Base-by-base conservation (phyloP, 164 flowering plant genomes). In the Tinospora cordifolia region DNA sequence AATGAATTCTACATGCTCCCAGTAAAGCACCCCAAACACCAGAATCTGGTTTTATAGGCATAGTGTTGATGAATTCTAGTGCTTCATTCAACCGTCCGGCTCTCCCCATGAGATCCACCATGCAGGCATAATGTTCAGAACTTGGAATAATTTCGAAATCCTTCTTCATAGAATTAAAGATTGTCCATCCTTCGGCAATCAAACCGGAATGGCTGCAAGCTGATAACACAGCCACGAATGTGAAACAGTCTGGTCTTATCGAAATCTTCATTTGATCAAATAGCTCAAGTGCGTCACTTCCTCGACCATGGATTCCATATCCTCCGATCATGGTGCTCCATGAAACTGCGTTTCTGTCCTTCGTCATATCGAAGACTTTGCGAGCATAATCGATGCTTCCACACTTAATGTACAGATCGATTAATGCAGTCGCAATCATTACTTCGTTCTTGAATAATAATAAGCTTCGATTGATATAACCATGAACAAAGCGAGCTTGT, bases 1-100 rank as follows among this genome's bases (percentile, higher is more conserved):
- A 26, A 70, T 70, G 67, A 21, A 70, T 70, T 62, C 72, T 70
- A 46, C 72, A 70, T 4, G 72, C 72, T 36, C 72, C 72, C n/a
- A 70, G 34, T 4, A 70, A 58, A 15, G 72, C 57, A 27, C 72
- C 72, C 72, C 72, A 70, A 5, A 62, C 72, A 22, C 67, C 72
- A 19, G 46, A 70, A 47, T 70, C 72, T 17, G 72, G 66, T 34
- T 59, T 70, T 10, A 27, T 46, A 19, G 66, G 60, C 67, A 70
- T 70, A 14, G 8, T 70, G 11, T 46, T 30, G 6, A 70, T 70
- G 26, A 70, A 62, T 66, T 26, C 72, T 62, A 21, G 41, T 27
- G 72, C 72, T 70, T 62, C 66, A 11, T 70, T 46, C 26, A 70
- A 63, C 57, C 12, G 64, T 13, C 72, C 72, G 19, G 72, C 66